phyloP scores from a whole-genome alignment of 73 alveolate genomes.

The Urostyla sp. region DNA sequence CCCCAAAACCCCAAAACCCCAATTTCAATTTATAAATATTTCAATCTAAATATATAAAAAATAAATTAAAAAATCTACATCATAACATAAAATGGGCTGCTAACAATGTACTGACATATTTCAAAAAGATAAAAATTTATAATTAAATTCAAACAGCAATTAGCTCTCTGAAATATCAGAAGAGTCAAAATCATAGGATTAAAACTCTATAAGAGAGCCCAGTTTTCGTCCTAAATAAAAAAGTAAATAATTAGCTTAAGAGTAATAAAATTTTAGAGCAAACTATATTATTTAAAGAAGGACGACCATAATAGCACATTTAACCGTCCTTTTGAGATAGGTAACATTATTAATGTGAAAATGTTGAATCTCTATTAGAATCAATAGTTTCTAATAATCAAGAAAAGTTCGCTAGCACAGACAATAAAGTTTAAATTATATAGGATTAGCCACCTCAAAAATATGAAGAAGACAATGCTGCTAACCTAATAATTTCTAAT shows the following conservation, averaged over 20 bases:
- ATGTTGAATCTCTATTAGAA: not conserved
- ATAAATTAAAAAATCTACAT: not conserved
- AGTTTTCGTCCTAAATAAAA: not conserved
- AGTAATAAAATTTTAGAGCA: too few species aligned
- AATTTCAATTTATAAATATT: too few species aligned
- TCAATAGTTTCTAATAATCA: not conserved
- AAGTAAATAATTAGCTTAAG: not conserved
- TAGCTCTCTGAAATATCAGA: slow-evolving; percentile 8
- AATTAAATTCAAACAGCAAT: not conserved
- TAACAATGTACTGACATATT: slow-evolving; percentile 4
- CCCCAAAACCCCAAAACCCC: too few species aligned
- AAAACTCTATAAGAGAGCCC: not conserved
- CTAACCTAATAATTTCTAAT: not conserved
- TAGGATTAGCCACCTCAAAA: slow-evolving; percentile 14
- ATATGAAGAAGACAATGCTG: not conserved
- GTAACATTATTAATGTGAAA: not conserved
- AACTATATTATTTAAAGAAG: not conserved
- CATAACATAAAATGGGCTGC: slow-evolving; percentile 52
- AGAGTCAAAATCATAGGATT: slow-evolving; percentile 13
- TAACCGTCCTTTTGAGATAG: not conserved
- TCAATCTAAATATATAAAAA: not conserved
- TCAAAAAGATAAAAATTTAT: not conserved
- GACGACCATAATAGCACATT: not conserved
- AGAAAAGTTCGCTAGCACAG: not conserved
- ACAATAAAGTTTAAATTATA: not conserved